Percentiles rank a stretch among this genome's conserved stretches.
Conservation (phyloP, 352 stramenopile genomes). For the Globisporangium nodosum region DNA sequence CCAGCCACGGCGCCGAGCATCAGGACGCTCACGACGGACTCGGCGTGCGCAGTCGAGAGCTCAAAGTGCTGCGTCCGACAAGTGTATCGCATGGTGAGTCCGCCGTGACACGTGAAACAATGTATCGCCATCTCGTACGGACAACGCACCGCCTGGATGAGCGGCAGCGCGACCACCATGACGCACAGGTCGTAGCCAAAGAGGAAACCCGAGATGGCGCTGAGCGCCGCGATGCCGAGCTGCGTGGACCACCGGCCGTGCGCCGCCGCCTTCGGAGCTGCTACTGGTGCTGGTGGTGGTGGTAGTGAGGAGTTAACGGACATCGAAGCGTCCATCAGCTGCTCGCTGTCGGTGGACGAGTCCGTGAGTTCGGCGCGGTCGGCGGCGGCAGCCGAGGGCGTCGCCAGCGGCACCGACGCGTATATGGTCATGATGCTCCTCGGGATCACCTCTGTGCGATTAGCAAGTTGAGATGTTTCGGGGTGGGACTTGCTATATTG, state of each 20-base stretch:
- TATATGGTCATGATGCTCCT: background rate
- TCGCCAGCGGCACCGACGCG: constrained; percentile 7
- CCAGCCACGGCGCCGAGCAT: constrained; percentile 67
- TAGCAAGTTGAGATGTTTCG: too few relatives aligned
- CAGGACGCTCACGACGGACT: constrained; percentile 59
- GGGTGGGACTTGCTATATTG: too few relatives aligned
- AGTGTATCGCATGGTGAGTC: background rate
- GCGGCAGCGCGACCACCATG: constrained; percentile 64
- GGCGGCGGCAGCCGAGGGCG: background rate
- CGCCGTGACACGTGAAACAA: too few relatives aligned
- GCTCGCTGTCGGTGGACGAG: constrained; percentile 7
- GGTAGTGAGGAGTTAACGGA: background rate
- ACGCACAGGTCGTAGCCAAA: constrained; percentile 77
- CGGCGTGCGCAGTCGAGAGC: constrained; percentile 39
- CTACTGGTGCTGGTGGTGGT: too few relatives aligned
- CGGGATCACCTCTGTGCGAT: background rate
- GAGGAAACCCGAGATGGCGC: constrained; percentile 62
- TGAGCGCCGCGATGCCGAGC: constrained; percentile 48
- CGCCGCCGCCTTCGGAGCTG: background rate
- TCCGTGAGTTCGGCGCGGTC: background rate
- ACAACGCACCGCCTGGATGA: constrained; percentile 41
- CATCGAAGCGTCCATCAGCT: background rate
- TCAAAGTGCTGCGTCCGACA: constrained; percentile 28
- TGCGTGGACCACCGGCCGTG: constrained; percentile 20
- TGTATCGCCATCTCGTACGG: background rate